Conservation (phyloP, 106 monocot genomes). For the Phalaenopsis aphrodite region DNA sequence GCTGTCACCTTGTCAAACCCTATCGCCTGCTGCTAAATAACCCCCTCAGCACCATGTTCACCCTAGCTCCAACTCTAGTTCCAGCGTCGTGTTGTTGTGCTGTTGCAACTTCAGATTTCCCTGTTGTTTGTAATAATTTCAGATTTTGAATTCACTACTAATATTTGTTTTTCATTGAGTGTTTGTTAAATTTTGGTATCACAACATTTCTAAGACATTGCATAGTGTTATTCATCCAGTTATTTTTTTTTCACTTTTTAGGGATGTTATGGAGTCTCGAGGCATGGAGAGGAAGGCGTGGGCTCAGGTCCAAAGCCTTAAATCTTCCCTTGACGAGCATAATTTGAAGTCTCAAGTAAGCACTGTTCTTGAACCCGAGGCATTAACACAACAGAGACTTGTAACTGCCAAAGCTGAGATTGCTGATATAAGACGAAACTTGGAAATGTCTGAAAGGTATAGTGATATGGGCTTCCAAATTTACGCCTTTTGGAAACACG, state of each 20-base stretch:
- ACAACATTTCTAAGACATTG: not conserved
- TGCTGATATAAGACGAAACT: conserved; percentile 70
- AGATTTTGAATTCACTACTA: too few relatives aligned
- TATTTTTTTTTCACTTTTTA: conserved; percentile 12
- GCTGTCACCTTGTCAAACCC: too few relatives aligned
- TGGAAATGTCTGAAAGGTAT: conserved; percentile 55
- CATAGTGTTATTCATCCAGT: not conserved
- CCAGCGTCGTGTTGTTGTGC: too few relatives aligned
- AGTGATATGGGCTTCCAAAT: not conserved
- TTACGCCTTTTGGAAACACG: not conserved
- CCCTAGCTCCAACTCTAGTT: too few relatives aligned
- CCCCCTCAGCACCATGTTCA: too few relatives aligned
- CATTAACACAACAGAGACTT: conserved; percentile 67
- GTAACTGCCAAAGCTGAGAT: conserved; percentile 83
- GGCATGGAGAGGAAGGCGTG: conserved; percentile 66
- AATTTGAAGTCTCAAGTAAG: conserved; percentile 59
- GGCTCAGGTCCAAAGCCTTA: conserved; percentile 72
- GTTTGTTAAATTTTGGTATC: not conserved
- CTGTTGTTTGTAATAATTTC: too few relatives aligned
- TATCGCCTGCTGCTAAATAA: too few relatives aligned
- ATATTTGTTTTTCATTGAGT: too few relatives aligned
- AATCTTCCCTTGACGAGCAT: conserved; percentile 63
- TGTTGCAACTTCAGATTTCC: too few relatives aligned
- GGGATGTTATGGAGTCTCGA: conserved; percentile 47
- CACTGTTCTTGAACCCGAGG: conserved; percentile 66